These are phyloP conservation scores for Paramarasmius palmivorus DNA, from an alignment of 1,284 basidiomycete genomes.

Conservation along the genomic window DNA sequence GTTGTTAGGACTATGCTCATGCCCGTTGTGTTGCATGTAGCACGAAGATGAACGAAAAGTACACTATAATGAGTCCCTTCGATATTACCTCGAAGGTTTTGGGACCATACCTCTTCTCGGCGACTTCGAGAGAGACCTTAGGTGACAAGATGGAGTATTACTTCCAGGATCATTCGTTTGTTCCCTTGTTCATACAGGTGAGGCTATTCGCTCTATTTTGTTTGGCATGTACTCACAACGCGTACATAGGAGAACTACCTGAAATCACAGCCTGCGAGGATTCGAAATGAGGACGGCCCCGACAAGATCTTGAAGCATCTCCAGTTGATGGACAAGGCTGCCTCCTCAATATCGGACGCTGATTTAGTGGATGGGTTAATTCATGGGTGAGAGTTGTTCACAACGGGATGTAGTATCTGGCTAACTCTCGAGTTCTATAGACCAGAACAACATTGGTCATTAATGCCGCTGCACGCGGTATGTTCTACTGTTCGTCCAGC, in stretches of 20 bases:
- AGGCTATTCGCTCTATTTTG: slow-evolving; percentile 4
- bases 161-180: slow-evolving; percentile 93
- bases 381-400: slow-evolving; percentile 68
- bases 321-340: slow-evolving; percentile 84
- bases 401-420: slow-evolving; percentile 1
- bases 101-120: slow-evolving; percentile 87
- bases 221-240: background rate
- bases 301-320: slow-evolving; percentile 73
- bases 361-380: slow-evolving; percentile 95
- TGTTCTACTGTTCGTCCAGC: slow-evolving; percentile 88
- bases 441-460: slow-evolving; percentile 92
- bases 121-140: slow-evolving; percentile 79
- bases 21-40: slow-evolving; percentile 39
- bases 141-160: slow-evolving; percentile 95
- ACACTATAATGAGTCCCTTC: slow-evolving; percentile 89
- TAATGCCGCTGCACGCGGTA: slow-evolving; percentile 94
- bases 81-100: slow-evolving; percentile 85
- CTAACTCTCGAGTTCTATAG: slow-evolving; percentile 38
- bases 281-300: slow-evolving; percentile 60
- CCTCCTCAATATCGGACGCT: slow-evolving; percentile 91
- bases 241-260: slow-evolving; percentile 82
- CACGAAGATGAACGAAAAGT: slow-evolving; percentile 89
- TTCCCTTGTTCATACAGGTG: slow-evolving; percentile 95
- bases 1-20: background rate
- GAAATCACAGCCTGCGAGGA: slow-evolving; percentile 73